A percentile compares a stretch with the other conserved stretches of the same genome.
These are phyloP conservation scores for Xerocomellus amylosporus DNA, from an alignment of 768 basidiomycete genomes.

Conservation along the genomic window DNA sequence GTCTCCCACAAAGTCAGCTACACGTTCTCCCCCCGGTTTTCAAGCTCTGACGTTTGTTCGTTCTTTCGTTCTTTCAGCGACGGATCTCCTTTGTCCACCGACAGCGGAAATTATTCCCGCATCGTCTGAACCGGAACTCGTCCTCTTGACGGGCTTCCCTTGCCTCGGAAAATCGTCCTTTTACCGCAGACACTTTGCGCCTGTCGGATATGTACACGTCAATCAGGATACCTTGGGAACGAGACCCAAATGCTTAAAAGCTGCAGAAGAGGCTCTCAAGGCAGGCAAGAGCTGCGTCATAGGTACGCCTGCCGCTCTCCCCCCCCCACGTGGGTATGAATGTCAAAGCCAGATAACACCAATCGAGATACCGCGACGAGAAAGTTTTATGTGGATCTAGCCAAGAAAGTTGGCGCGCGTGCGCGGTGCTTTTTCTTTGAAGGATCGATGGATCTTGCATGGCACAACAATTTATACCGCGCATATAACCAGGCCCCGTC, in stretches of 20 bases:
- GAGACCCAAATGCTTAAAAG: slow-evolving; percentile 71
- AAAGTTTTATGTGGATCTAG: slow-evolving; percentile 66
- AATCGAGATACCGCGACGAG: slow-evolving; percentile 74
- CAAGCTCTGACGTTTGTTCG: not conserved
- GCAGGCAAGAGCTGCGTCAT: slow-evolving; percentile 70
- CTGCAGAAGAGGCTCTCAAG: slow-evolving; percentile 52
- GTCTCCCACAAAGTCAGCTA: slow-evolving; percentile 33
- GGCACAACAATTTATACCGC: slow-evolving; percentile 93
- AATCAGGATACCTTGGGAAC: slow-evolving; percentile 83
- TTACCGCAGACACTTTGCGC: slow-evolving; percentile 64
- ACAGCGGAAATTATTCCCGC: slow-evolving; percentile 15
- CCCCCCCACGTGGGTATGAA: not conserved
- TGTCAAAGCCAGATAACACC: slow-evolving; percentile 70
- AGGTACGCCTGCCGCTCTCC: slow-evolving; percentile 42
- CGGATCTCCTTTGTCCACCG: slow-evolving; percentile 33
- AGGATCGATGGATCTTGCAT: slow-evolving; percentile 75
- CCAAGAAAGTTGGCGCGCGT: slow-evolving; percentile 50
- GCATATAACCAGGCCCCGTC: slow-evolving; percentile 58
- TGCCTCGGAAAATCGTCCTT: slow-evolving; percentile 81
- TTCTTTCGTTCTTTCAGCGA: slow-evolving; percentile 28
- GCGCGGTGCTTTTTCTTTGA: slow-evolving; percentile 74
- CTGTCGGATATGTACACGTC: slow-evolving; percentile 71
- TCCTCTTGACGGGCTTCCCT: slow-evolving; percentile 62
- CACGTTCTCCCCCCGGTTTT: not conserved
- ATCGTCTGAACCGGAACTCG: slow-evolving; percentile 40